Base-by-base conservation (phyloP, 805 yeast genomes). In the Scheffersomyces ergatensis region DNA sequence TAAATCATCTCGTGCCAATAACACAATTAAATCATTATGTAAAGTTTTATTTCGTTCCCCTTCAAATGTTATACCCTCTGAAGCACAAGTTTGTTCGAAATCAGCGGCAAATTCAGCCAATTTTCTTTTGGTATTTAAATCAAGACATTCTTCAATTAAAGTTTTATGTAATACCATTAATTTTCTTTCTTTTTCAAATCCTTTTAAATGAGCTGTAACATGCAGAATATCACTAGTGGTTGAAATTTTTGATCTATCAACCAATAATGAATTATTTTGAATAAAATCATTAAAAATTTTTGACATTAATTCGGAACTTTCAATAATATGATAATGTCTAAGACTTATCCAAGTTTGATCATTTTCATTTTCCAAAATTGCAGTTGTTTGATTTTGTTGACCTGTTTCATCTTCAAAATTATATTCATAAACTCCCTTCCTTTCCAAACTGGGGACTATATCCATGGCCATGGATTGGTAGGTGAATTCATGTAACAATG, bases 401-500 rank as follows among this genome's bases (percentile, higher is more conserved):
- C 74, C 74, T 38, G 39, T 55, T 57, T 78, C 88, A 55, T 69
- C 79, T 52, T 77, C 85, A 6, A 78, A 73, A 34, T 65, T 57
- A 54, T 82, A 86, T 24, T 56, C 65, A 57, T 78, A 83, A 13
- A 48, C 49, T 21, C 70, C 67, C 67, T 39, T 67, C 60, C 60
- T 63, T 65, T 51, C 76, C 47, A 70, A 61, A 33, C 63, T 55
- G 23, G 65, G 66, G 2, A 75, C 73, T 20, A 84, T 63, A 60
- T 92, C 99, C 66, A 84, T 83, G 15, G 90, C 85, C 86, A 90
- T 82, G 4, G 97, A 90, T 63, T 92, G 95, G 62, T 90, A 93
- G 18, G 84, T 78, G 62, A 90, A 88, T 58, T 89, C 96, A 60
- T 93, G 98, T 40, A 90, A 63, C 35, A 93, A 58, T 0, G 97